Percentiles rank a stretch among this genome's conserved stretches.
Evolutionary conservation across 305 asterid species (phyloP).

Genomic region (Coffea humblotiana): DNA sequence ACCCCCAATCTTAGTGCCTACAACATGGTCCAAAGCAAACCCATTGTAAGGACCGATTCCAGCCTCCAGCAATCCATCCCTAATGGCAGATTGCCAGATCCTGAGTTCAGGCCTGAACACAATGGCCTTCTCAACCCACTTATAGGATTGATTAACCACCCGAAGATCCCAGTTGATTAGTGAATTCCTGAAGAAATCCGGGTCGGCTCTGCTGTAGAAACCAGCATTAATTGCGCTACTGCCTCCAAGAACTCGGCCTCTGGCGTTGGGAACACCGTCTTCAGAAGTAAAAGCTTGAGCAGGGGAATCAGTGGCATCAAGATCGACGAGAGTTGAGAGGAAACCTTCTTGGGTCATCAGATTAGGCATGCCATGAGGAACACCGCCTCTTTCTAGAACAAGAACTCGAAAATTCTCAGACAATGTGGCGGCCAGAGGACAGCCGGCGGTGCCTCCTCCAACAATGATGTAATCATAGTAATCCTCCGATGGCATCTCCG

Average conservation of each 20-base stretch:
- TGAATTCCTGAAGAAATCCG: constrained; percentile 52
- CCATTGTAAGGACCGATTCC: constrained; percentile 78
- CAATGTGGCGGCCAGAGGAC: constrained; percentile 91
- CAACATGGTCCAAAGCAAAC: constrained; percentile 64
- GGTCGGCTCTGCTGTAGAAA: constrained; percentile 80
- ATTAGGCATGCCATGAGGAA: constrained; percentile 57
- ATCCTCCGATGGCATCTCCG: constrained; percentile 57
- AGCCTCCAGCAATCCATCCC: constrained; percentile 81
- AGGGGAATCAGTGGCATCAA: constrained; percentile 62
- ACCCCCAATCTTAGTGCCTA: constrained; percentile 90
- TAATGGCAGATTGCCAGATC: constrained; percentile 80
- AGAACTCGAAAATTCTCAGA: constrained; percentile 66
- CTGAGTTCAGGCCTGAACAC: constrained; percentile 77
- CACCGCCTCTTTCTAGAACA: constrained; percentile 84
- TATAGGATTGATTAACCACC: constrained; percentile 70
- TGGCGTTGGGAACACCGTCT: constrained; percentile 88
- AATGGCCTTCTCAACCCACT: constrained; percentile 82
- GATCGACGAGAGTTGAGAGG: constrained; percentile 54
- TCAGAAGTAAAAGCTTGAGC: constrained; percentile 81
- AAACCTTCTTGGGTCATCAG: constrained; percentile 79
- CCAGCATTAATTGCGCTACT: constrained; percentile 90
- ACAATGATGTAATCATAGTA: constrained; percentile 68
- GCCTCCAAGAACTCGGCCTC: constrained; percentile 98
- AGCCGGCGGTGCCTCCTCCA: constrained; percentile 81
- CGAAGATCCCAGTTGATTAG: constrained; percentile 63